These are phyloP conservation scores for Populus tomentosa DNA, from an alignment of 441 rosid genomes.

Conservation along the genomic window DNA sequence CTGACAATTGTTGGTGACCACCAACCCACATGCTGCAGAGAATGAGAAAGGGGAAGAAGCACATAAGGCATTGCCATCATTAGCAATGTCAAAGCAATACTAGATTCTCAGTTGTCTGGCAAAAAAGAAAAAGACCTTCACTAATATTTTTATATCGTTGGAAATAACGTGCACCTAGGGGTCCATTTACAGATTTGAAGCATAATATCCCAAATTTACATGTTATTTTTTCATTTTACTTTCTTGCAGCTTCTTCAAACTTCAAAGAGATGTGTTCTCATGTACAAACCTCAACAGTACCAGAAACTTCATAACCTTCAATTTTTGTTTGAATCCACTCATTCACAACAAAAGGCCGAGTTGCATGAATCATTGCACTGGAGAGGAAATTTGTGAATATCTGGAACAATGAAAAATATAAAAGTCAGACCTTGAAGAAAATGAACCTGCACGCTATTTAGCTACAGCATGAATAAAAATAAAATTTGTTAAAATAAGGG, in stretches of 20 bases:
- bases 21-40: constrained; percentile 91
- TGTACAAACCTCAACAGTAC: constrained; percentile 83
- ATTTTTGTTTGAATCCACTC: constrained; percentile 87
- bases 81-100: background rate
- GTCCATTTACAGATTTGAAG: background rate
- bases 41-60: constrained; percentile 16
- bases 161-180: background rate
- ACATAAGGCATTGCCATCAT: constrained; percentile 5
- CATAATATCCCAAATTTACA: background rate
- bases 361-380: constrained; percentile 92
- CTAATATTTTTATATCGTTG: background rate
- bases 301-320: constrained; percentile 84
- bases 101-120: background rate
- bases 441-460: background rate
- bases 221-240: background rate
- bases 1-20: constrained; percentile 93
- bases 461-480: background rate
- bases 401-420: constrained; percentile 35
- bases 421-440: constrained; percentile 12
- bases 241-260: background rate
- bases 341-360: constrained; percentile 67
- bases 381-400: constrained; percentile 93
- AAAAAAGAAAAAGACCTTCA: background rate
- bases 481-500: background rate
- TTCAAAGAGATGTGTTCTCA: background rate